Evolutionary conservation across 192 early-diverging fungal genomes (phyloP).

Genomic region (Entomortierella lignicola): DNA sequence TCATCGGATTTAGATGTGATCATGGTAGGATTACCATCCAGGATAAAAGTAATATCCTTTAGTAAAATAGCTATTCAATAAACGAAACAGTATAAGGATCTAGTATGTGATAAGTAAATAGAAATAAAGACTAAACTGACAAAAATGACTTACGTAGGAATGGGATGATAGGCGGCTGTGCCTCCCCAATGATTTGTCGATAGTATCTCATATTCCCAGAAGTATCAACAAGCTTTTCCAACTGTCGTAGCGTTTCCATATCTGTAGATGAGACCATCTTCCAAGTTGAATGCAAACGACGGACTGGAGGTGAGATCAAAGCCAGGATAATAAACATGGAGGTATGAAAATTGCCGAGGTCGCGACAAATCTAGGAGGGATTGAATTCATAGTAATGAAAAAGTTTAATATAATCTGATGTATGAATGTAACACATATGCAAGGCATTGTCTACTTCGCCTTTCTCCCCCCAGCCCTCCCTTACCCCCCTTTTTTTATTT

Average conservation of each 20-base stretch:
- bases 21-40: conserved; percentile 75
- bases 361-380: conserved; percentile 56
- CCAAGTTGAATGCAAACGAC: conserved; percentile 68
- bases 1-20: conserved; percentile 17
- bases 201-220: conserved; percentile 75
- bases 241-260: conserved; percentile 50
- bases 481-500: neutral
- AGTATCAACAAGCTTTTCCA: conserved; percentile 73
- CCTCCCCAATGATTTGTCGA: conserved; percentile 63
- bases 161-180: conserved; percentile 60
- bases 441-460: too few species aligned
- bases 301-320: conserved; percentile 66
- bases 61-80: conserved; percentile 70
- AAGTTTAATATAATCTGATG: too few species aligned
- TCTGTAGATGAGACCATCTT: conserved; percentile 60
- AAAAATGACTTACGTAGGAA: conserved; percentile 64
- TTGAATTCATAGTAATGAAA: too few species aligned
- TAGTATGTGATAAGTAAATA: too few species aligned
- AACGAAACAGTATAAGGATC: too few species aligned
- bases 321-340: conserved; percentile 72
- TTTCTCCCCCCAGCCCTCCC: too few species aligned
- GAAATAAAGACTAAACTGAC: neutral
- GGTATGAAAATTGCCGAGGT: conserved; percentile 75
- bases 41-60: conserved; percentile 79
- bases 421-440: too few species aligned